phyloP scores from a whole-genome alignment of 345 rosid genomes.

The Leavenworthia alabamica region DNA sequence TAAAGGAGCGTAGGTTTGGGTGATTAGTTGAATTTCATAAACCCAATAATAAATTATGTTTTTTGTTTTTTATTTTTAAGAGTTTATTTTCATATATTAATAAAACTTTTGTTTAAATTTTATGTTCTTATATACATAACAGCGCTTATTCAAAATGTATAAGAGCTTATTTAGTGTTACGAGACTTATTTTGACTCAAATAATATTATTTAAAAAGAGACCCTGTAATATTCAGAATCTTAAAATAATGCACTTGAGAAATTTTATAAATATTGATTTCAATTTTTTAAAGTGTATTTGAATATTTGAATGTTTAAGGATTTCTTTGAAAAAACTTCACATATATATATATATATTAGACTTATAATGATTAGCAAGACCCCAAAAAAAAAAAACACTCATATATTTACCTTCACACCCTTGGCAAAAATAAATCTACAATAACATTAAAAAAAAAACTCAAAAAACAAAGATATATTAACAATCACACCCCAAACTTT shows the following conservation, averaged over 20 bases:
- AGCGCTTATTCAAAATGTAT: background rate
- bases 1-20: background rate
- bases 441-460: conserved; percentile 2
- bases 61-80: background rate
- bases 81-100: background rate
- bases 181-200: too few relatives aligned
- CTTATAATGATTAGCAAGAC: too few relatives aligned
- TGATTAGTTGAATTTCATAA: background rate
- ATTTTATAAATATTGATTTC: too few relatives aligned
- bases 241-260: too few relatives aligned
- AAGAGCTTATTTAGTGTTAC: too few relatives aligned
- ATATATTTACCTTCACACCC: conserved; percentile 11
- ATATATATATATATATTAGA: too few relatives aligned
- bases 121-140: background rate
- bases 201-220: too few relatives aligned
- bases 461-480: conserved; percentile 34
- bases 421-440: background rate
- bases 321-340: too few relatives aligned
- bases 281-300: too few relatives aligned
- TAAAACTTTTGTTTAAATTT: background rate
- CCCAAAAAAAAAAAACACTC: too few relatives aligned
- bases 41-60: background rate
- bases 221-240: too few relatives aligned
- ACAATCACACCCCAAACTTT: conserved; percentile 44
- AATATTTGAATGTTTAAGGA: too few relatives aligned